A percentile compares a stretch with the other conserved stretches of the same genome.
phyloP scores from a whole-genome alignment of 2,329 filamentous ascomycete species.

The Massarina eburnea region DNA sequence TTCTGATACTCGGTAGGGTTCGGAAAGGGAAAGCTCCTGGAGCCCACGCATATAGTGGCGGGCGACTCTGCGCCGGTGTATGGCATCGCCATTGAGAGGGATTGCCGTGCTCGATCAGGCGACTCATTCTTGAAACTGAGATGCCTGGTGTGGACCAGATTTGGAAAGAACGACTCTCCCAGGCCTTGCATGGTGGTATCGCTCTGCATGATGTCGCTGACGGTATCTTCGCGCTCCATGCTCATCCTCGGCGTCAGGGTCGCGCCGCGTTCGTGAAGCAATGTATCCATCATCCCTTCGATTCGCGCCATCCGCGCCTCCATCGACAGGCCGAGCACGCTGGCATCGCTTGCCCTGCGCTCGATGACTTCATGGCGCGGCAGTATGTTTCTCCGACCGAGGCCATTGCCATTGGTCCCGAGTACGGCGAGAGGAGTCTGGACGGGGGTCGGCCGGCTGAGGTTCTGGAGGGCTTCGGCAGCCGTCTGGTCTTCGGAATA shows the following conservation, averaged over 20 bases:
- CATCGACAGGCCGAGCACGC: constrained; percentile 29
- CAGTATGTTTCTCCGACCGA: constrained; percentile 19
- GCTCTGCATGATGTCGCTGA: constrained; percentile 17
- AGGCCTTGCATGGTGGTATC: constrained; percentile 23
- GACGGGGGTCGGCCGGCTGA: constrained; percentile 34
- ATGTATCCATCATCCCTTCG: constrained; percentile 38
- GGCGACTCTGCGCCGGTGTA: constrained; percentile 8
- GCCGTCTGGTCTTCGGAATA: constrained; percentile 43
- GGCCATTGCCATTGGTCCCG: constrained; percentile 15
- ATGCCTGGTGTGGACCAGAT: constrained; percentile 18
- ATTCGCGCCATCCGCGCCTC: constrained; percentile 39
- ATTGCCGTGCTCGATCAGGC: constrained; percentile 9
- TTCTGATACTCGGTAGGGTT: constrained; percentile 21
- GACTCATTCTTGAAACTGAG: constrained; percentile 14
- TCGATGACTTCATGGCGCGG: constrained; percentile 23
- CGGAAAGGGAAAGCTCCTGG: constrained; percentile 25
- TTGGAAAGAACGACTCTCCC: constrained; percentile 27
- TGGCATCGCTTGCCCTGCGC: constrained; percentile 30
- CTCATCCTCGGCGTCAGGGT: constrained; percentile 25
- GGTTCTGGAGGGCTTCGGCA: constrained; percentile 40
- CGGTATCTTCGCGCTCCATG: constrained; percentile 27
- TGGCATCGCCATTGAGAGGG: constrained; percentile 6
- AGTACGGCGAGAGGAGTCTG: constrained; percentile 11
- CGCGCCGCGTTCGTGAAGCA: constrained; percentile 34
- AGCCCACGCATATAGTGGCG: constrained; percentile 17